These are phyloP conservation scores for Hortaea werneckii DNA, from an alignment of 2,329 filamentous ascomycete species.

Conservation along the genomic window DNA sequence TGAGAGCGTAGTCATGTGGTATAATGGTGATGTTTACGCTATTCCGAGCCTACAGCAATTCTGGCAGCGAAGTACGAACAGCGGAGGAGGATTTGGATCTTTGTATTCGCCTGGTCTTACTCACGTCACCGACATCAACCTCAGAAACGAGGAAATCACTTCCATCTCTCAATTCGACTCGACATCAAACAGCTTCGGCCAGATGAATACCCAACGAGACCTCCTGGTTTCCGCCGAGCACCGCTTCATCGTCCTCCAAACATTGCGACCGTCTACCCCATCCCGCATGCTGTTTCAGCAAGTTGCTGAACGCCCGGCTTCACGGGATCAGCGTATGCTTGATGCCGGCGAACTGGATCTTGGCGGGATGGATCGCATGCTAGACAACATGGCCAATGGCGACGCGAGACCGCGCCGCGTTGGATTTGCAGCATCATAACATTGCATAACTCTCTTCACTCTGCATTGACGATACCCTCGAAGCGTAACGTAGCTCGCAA, in stretches of 20 bases:
- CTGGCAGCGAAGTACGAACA: conserved; percentile 32
- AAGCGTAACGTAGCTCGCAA: neutral
- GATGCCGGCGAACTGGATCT: conserved; percentile 37
- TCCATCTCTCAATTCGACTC: conserved; percentile 32
- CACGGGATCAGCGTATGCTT: conserved; percentile 33
- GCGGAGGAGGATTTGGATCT: conserved; percentile 24
- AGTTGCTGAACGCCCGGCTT: conserved; percentile 16
- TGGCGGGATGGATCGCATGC: conserved; percentile 38
- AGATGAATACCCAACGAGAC: conserved; percentile 36
- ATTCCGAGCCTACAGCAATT: conserved; percentile 37
- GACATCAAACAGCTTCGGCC: conserved; percentile 25
- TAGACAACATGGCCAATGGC: conserved; percentile 26
- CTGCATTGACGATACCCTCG: conserved; percentile 1
- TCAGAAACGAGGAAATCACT: conserved; percentile 34
- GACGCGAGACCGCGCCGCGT: conserved; percentile 21
- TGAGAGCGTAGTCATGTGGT: conserved; percentile 39
- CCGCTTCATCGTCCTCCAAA: conserved; percentile 33
- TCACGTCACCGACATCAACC: conserved; percentile 31
- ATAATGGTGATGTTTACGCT: conserved; percentile 33
- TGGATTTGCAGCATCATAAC: conserved; percentile 22
- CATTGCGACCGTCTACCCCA: conserved; percentile 21
- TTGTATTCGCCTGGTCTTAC: conserved; percentile 32
- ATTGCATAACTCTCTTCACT: conserved; percentile 1
- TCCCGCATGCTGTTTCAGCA: conserved; percentile 23
- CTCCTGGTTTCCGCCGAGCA: conserved; percentile 35